These are phyloP conservation scores for Actinomucor elegans DNA, from an alignment of 371 early-diverging fungal genomes.

Conservation along the genomic window DNA sequence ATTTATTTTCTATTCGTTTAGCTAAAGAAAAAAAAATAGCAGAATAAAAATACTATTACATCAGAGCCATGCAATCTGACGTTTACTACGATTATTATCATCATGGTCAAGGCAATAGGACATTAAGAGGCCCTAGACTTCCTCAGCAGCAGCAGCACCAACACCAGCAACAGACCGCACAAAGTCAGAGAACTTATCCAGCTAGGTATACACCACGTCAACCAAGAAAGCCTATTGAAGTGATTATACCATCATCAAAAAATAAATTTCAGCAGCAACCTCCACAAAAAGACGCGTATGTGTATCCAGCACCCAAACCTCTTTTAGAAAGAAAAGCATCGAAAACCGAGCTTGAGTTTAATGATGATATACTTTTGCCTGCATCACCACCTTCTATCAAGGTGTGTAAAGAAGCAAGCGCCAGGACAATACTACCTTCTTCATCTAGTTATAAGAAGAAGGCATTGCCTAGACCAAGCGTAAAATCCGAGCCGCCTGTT, in stretches of 20 bases:
- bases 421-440: too few relatives aligned
- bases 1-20: too few relatives aligned
- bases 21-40: not conserved
- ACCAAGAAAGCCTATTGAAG: not conserved
- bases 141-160: not conserved
- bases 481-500: not conserved
- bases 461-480: too few relatives aligned
- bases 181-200: too few relatives aligned
- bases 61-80: slow-evolving; percentile 8
- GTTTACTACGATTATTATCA: not conserved
- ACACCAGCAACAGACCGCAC: too few relatives aligned
- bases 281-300: not conserved
- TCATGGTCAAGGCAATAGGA: not conserved
- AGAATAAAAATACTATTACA: too few relatives aligned
- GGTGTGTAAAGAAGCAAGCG: too few relatives aligned
- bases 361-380: not conserved
- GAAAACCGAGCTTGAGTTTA: slow-evolving; percentile 7
- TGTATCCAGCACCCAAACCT: slow-evolving; percentile 13
- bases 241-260: not conserved
- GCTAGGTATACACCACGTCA: slow-evolving; percentile 1
- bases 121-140: slow-evolving; percentile 13
- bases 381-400: not conserved
- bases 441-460: too few relatives aligned
- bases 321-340: slow-evolving; percentile 8
- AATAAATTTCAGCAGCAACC: not conserved